Percentiles rank a stretch among this genome's conserved stretches.
Evolutionary conservation across 2,329 filamentous ascomycete genomes (phyloP).

Genomic region (Neoscytalidium dimidiatum): DNA sequence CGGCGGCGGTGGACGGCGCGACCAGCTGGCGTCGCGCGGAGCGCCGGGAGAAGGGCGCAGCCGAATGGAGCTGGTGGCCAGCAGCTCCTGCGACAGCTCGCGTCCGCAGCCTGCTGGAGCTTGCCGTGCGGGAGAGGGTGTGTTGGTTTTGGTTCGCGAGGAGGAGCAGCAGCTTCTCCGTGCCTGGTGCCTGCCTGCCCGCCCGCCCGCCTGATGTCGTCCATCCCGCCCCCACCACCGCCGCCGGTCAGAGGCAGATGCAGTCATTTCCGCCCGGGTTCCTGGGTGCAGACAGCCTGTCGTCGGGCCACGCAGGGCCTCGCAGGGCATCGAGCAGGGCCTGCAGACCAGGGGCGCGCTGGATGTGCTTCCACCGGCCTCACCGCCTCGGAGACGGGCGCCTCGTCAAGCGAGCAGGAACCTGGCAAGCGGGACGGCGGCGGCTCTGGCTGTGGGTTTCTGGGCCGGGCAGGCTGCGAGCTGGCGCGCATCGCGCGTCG

Average conservation of each 20-base stretch:
- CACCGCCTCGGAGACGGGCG: not conserved
- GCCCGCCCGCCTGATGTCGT: not conserved
- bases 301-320: not conserved
- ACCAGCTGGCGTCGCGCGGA: not conserved
- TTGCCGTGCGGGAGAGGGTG: not conserved
- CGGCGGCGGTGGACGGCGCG: not conserved
- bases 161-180: not conserved
- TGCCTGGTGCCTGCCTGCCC: slow-evolving; percentile 10
- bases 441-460: not conserved
- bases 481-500: slow-evolving; percentile 4
- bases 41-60: not conserved
- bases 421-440: slow-evolving; percentile 16
- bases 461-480: not conserved
- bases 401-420: slow-evolving; percentile 12
- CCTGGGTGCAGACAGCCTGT: not conserved
- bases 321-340: slow-evolving; percentile 7
- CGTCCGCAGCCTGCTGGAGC: not conserved
- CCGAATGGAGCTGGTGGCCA: too few relatives aligned
- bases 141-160: not conserved
- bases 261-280: slow-evolving; percentile 10
- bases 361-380: not conserved
- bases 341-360: slow-evolving; percentile 2
- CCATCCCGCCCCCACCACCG: slow-evolving; percentile 9
- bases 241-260: slow-evolving; percentile 1
- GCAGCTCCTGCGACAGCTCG: slow-evolving; percentile 10